These are phyloP conservation scores for Aphanomyces euteiches DNA, from an alignment of 352 stramenopile genomes.

Conservation along the genomic window DNA sequence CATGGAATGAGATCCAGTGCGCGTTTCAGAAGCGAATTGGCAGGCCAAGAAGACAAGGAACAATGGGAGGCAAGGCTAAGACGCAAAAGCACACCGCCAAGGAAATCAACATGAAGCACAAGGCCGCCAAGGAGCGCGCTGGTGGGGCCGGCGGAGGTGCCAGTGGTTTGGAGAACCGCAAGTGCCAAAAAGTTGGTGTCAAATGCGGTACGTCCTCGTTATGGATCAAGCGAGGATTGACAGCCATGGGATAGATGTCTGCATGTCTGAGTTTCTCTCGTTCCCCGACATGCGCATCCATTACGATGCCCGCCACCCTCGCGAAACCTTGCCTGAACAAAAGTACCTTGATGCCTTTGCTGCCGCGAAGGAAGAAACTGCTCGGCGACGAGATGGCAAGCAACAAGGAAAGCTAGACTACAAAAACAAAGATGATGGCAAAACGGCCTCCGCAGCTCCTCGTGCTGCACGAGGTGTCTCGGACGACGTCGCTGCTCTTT, in stretches of 20 bases:
- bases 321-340: slow-evolving; percentile 16
- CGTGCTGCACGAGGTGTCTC: background rate
- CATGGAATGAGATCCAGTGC: slow-evolving; percentile 1
- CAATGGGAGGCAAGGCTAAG: slow-evolving; percentile 69
- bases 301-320: slow-evolving; percentile 20
- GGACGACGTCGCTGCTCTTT: slow-evolving; percentile 16
- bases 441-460: background rate
- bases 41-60: slow-evolving; percentile 11
- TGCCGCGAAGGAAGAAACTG: slow-evolving; percentile 23
- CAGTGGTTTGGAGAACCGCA: slow-evolving; percentile 15
- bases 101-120: slow-evolving; percentile 50
- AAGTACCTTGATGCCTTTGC: slow-evolving; percentile 5
- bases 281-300: slow-evolving; percentile 23
- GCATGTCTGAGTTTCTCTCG: slow-evolving; percentile 21
- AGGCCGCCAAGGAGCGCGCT: slow-evolving; percentile 25
- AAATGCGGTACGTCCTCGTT: slow-evolving; percentile 14
- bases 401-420: slow-evolving; percentile 28
- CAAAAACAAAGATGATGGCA: slow-evolving; percentile 22
- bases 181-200: slow-evolving; percentile 26
- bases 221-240: background rate
- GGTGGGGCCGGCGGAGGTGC: slow-evolving; percentile 16
- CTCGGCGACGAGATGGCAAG: slow-evolving; percentile 20
- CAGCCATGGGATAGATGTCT: slow-evolving; percentile 5
- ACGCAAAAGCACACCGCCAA: slow-evolving; percentile 76
- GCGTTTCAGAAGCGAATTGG: slow-evolving; percentile 5